Evolutionary conservation across 495 filamentous ascomycete species (phyloP).

Genomic region (Hypomontagnella monticulosa): DNA sequence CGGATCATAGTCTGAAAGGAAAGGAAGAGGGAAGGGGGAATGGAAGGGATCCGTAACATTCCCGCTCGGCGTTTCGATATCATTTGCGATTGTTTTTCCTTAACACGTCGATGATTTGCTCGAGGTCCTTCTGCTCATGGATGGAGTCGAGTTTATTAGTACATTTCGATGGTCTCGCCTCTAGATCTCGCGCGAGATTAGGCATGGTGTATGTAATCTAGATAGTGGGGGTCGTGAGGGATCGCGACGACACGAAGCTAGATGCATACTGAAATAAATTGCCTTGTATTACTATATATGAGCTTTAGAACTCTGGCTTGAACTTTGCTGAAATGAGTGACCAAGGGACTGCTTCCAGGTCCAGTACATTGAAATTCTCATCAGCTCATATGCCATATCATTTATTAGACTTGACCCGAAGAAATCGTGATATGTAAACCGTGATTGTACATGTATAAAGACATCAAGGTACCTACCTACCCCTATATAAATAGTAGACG

Average conservation of each 20-base stretch:
- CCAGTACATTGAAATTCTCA: too few species aligned
- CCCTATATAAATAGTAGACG: neutral
- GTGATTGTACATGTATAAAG: neutral
- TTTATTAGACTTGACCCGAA: too few species aligned
- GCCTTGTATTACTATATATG: neutral
- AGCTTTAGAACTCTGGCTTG: neutral
- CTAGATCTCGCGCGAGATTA: too few species aligned
- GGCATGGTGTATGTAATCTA: too few species aligned
- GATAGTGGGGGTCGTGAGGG: too few species aligned
- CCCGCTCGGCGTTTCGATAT: conserved; percentile 20
- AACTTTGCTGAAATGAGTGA: neutral
- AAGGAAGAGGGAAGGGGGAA: too few species aligned
- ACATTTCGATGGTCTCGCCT: too few species aligned
- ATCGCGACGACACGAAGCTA: neutral
- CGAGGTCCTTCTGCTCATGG: too few species aligned
- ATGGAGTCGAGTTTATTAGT: too few species aligned
- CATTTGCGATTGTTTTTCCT: neutral
- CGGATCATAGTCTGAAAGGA: conserved; percentile 4
- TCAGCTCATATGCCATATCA: too few species aligned
- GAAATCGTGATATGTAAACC: neutral
- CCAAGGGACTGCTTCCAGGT: too few species aligned
- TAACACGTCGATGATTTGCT: neutral
- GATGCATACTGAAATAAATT: neutral
- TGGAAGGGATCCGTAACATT: conserved; percentile 2
- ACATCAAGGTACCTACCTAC: neutral